phyloP scores from a whole-genome alignment of 768 basidiomycete genomes.

The Mrakia gelida region DNA sequence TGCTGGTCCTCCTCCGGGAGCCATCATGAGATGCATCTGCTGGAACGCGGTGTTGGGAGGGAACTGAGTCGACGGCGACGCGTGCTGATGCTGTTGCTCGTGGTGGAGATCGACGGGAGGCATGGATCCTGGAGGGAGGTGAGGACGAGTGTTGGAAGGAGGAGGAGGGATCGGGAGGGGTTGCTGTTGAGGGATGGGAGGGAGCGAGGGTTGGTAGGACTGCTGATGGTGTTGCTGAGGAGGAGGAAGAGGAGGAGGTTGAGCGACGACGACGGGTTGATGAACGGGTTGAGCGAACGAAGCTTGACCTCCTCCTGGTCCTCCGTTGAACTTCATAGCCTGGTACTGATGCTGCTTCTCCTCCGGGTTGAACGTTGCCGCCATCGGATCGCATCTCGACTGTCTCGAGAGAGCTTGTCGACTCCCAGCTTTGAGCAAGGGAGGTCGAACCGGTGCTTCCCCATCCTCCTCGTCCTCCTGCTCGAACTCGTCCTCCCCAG shows the following conservation, averaged over 20 bases:
- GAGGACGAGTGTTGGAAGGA: neutral
- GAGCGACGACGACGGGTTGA: neutral
- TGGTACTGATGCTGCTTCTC: neutral
- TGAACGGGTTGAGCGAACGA: no score
- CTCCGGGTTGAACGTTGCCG: neutral
- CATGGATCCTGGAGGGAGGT: neutral
- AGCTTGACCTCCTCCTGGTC: no score
- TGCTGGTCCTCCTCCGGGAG: neutral
- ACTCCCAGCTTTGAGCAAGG: no score
- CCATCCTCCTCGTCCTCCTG: no score
- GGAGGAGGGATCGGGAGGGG: neutral
- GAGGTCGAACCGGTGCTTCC: no score
- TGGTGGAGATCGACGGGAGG: neutral
- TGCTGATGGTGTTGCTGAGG: no score
- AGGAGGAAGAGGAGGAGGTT: neutral
- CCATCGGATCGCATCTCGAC: conserved; percentile 8
- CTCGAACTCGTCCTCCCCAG: no score
- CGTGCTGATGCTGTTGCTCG: neutral
- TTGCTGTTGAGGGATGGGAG: neutral
- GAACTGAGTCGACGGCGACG: neutral
- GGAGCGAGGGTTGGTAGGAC: no score
- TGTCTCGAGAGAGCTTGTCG: neutral
- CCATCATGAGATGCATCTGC: conserved; percentile 17
- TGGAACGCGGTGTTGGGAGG: neutral
- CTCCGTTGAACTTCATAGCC: no score